phyloP scores from a whole-genome alignment of 768 basidiomycete species.

The Lactifluus piperatus region DNA sequence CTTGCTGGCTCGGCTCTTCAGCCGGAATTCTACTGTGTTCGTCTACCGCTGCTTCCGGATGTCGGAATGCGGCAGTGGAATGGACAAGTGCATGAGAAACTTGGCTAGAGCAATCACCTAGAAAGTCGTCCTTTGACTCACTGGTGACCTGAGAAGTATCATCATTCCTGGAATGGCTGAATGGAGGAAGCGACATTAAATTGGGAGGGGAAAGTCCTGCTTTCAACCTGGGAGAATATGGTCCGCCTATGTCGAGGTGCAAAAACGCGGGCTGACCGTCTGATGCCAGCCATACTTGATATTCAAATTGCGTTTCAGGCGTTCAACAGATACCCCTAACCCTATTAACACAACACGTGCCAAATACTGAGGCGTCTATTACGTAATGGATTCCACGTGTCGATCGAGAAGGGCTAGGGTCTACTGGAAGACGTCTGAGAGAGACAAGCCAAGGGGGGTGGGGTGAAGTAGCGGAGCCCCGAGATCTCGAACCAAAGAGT shows the following conservation, averaged over 20 bases:
- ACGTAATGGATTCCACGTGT: too few species aligned
- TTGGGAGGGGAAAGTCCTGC: conserved; percentile 10
- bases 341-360: too few species aligned
- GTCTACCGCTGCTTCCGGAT: neutral
- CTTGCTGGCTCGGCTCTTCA: neutral
- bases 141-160: neutral
- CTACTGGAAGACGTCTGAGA: too few species aligned
- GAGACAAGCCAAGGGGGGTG: too few species aligned
- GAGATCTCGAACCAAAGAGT: too few species aligned
- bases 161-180: neutral
- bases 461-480: too few species aligned
- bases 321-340: neutral
- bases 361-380: too few species aligned
- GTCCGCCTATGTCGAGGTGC: neutral
- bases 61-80: neutral
- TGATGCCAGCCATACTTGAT: neutral
- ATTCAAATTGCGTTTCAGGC: neutral
- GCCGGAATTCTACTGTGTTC: neutral
- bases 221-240: neutral
- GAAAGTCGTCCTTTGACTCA: neutral
- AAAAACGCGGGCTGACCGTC: neutral
- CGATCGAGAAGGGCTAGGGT: too few species aligned
- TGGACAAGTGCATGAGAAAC: neutral
- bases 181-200: neutral
- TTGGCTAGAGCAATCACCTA: neutral